Percentiles rank a stretch among this genome's conserved stretches.
Evolutionary conservation across 805 yeast species (phyloP).

Genomic region (Zygotorulaspora danielsina): DNA sequence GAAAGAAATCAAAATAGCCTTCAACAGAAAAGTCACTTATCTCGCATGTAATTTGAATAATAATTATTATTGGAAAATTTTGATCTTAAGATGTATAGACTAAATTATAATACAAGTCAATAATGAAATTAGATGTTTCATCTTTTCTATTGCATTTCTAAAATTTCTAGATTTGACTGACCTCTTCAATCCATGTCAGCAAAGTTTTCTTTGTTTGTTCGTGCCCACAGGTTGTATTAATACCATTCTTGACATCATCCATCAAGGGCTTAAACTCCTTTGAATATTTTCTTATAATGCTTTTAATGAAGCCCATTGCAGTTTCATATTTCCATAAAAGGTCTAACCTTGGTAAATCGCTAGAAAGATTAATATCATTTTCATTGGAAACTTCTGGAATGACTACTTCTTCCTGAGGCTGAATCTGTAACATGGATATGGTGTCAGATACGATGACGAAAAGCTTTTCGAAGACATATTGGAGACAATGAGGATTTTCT

Average conservation of each 20-base stretch:
- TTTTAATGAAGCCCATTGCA: slow-evolving; percentile 37
- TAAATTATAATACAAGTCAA: neutral
- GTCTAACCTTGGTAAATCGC: slow-evolving; percentile 36
- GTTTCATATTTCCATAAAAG: slow-evolving; percentile 42
- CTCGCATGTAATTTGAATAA: neutral
- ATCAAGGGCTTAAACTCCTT: slow-evolving; percentile 38
- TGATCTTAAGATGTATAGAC: neutral
- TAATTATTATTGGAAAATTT: no score
- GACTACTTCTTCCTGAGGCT: slow-evolving; percentile 15
- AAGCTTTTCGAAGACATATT: slow-evolving; percentile 29
- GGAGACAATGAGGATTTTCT: slow-evolving; percentile 29
- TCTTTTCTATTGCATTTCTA: neutral
- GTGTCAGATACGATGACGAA: slow-evolving; percentile 23
- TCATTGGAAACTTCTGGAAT: slow-evolving; percentile 23
- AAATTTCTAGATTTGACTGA: slow-evolving; percentile 20
- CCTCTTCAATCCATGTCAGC: slow-evolving; percentile 36
- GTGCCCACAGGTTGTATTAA: slow-evolving; percentile 35
- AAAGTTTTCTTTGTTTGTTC: slow-evolving; percentile 31
- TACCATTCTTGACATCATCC: slow-evolving; percentile 34
- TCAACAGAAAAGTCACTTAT: no score
- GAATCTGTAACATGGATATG: slow-evolving; percentile 19
- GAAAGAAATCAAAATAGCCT: slow-evolving; percentile 3
- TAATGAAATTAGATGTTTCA: no score
- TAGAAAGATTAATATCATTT: slow-evolving; percentile 26
- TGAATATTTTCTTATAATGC: slow-evolving; percentile 43